phyloP scores from a whole-genome alignment of 345 rosid genomes.

The Lepidium aucheri region DNA sequence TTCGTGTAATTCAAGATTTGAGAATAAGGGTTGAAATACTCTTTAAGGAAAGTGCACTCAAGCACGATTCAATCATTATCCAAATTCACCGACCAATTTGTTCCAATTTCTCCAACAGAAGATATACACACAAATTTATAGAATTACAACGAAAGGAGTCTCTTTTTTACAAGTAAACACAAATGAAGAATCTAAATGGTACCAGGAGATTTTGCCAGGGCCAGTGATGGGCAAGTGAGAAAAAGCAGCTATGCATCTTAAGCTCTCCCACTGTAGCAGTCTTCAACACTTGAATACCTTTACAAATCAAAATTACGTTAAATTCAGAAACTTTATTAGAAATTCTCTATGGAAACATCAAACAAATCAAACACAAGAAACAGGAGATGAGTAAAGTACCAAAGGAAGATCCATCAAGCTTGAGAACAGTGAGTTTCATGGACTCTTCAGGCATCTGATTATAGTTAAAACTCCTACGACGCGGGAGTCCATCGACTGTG shows the following conservation, averaged over 20 bases:
- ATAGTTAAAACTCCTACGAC: conserved; percentile 37
- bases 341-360: background rate
- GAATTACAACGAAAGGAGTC: no score
- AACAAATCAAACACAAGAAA: background rate
- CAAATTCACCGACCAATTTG: no score
- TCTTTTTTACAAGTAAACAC: background rate
- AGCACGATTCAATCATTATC: no score
- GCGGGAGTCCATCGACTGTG: conserved; percentile 35
- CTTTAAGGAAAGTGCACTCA: no score
- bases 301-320: conserved; percentile 9
- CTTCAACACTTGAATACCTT: conserved; percentile 49
- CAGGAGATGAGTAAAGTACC: conserved; percentile 24
- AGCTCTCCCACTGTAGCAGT: conserved; percentile 59
- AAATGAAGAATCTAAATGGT: background rate
- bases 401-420: conserved; percentile 75
- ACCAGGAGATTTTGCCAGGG: conserved; percentile 77
- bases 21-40: no score
- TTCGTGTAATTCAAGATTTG: no score
- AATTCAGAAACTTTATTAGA: background rate
- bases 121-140: no score
- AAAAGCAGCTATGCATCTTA: conserved; percentile 59
- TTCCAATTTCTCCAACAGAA: no score
- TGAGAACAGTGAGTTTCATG: conserved; percentile 62
- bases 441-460: conserved; percentile 62
- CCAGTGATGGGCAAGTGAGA: conserved; percentile 49